phyloP scores from a whole-genome alignment of 352 stramenopile species.

The Plasmopara muralis region DNA sequence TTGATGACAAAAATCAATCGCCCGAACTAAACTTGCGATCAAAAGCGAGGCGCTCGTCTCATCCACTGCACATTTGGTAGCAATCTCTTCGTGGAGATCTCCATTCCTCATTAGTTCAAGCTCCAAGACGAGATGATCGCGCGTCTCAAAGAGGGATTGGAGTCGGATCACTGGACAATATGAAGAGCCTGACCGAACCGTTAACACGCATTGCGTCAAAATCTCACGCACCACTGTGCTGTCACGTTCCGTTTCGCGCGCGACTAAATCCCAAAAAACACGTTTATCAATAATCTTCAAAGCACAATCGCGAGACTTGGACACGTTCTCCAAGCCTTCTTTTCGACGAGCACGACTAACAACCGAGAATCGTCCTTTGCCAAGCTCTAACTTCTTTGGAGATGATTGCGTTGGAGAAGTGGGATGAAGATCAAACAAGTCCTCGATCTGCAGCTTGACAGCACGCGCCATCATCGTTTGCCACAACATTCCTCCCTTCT shows the following conservation, averaged over 20 bases:
- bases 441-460: conserved; percentile 45
- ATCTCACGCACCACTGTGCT: conserved; percentile 82
- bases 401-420: conserved; percentile 33
- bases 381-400: conserved; percentile 56
- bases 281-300: conserved; percentile 93
- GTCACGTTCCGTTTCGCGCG: conserved; percentile 80
- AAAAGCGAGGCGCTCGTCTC: conserved; percentile 56
- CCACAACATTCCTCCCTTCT: conserved; percentile 26
- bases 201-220: conserved; percentile 72
- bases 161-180: conserved; percentile 75
- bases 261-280: conserved; percentile 83
- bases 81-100: conserved; percentile 85
- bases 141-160: conserved; percentile 81
- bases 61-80: conserved; percentile 60
- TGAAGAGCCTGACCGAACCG: conserved; percentile 41
- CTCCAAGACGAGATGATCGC: conserved; percentile 68
- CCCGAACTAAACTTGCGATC: conserved; percentile 62
- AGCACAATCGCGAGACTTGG: conserved; percentile 50
- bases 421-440: conserved; percentile 59
- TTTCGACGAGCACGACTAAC: conserved; percentile 51
- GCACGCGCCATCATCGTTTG: conserved; percentile 1
- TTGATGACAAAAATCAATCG: conserved; percentile 67
- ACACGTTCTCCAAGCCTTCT: conserved; percentile 8
- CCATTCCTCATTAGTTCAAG: conserved; percentile 80
- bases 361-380: conserved; percentile 77